A percentile compares a stretch with the other conserved stretches of the same genome.
Evolutionary conservation across 2,329 filamentous ascomycete genomes (phyloP).

Genomic region (Fusarium sp.): DNA sequence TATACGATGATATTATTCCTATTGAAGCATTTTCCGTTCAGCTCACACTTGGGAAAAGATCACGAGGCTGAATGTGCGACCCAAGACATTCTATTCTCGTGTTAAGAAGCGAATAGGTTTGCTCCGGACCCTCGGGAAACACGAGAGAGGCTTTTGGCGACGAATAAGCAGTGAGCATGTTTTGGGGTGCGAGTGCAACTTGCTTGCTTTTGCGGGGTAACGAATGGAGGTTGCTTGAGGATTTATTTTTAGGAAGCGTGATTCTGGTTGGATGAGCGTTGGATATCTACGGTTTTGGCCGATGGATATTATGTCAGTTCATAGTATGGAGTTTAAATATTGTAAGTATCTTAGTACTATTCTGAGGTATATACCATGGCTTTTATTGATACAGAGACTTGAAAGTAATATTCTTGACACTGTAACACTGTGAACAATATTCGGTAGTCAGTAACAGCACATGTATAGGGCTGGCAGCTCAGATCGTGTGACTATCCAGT

Average conservation of each 20-base stretch:
- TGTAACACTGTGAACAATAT: neutral
- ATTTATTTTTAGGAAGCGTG: slow-evolving; percentile 28
- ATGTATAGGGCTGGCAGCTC: slow-evolving; percentile 25
- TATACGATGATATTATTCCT: neutral
- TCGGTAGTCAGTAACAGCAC: neutral
- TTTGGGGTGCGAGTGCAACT: neutral
- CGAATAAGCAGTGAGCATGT: slow-evolving; percentile 18
- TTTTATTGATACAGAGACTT: neutral
- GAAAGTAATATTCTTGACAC: no score
- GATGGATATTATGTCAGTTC: neutral
- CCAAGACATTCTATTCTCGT: slow-evolving; percentile 6
- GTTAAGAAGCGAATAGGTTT: neutral
- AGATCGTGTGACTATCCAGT: slow-evolving; percentile 26
- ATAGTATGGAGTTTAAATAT: neutral
- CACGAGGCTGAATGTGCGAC: slow-evolving; percentile 3
- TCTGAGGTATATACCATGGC: neutral
- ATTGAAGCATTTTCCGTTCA: neutral
- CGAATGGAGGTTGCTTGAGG: neutral
- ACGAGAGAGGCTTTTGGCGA: slow-evolving; percentile 21
- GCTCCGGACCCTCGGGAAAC: slow-evolving; percentile 8
- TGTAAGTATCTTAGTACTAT: neutral
- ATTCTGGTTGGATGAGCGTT: neutral
- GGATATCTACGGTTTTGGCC: neutral
- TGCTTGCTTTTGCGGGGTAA: slow-evolving; percentile 30
- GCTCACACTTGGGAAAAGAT: neutral